Evolutionary conservation across 2,329 filamentous ascomycete genomes (phyloP), one percentile per base, ranked within the genome.

Genomic region (Alternaria arborescens): DNA sequence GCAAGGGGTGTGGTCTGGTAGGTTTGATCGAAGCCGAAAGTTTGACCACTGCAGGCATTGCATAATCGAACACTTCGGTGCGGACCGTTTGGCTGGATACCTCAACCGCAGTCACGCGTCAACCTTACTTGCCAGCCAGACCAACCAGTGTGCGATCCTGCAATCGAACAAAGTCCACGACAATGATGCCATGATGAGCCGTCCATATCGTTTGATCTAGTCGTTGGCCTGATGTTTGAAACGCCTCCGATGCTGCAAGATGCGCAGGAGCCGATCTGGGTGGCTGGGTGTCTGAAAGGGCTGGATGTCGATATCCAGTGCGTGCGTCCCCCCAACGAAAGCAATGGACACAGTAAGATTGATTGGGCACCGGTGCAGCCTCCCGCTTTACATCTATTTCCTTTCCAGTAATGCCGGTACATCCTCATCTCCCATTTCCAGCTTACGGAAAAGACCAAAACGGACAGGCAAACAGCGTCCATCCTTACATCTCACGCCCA

Each of bases 101-200:
- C 14, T 36, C 46, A 38, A 36, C 30, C 46, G 32, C 32, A 50
- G 32, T 50, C 36, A 50, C 46, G 30, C 34, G 46, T 50, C 46
- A 50, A 50, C 32, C 20, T 50, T 50, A 50, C 30, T 24, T 24
- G 32, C 46, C 32, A 20, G 24, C 32, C 46, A 50, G 20, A 16
- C 34, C 4, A 24, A 24, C 40, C 20, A 42, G 20, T 16, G 20
- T n/a, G 20, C 20, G 20, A 50, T 38, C 32, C 46, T 36, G 46
- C 20, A 50, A 32, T 8, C 34, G 32, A 11, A 38, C 22, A 34
- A 36, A 36, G 30, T 26, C 46, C 38, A 24, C 30, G 22, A 24
- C 30, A 16, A 50, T 50, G 46, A 50, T 50, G 46, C 46, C 46
- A 50, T 50, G 46, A 50, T 50, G 46, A 50, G 14, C 32, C 22